Conservation (phyloP, 2,329 filamentous ascomycete species). For the Cladosporium sp. region DNA sequence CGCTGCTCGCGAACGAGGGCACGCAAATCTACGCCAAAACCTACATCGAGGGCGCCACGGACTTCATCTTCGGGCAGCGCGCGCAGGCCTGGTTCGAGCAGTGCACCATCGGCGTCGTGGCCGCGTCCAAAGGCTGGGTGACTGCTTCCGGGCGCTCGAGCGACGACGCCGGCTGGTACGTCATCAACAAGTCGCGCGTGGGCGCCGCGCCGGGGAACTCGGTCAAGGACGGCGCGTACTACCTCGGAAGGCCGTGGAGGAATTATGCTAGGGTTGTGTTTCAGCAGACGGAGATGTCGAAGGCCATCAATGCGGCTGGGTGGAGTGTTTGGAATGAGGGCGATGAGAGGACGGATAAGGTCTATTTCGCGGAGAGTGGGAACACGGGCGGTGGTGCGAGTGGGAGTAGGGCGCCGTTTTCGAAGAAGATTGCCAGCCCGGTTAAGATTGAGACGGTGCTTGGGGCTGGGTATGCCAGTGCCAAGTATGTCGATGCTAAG, state of each 20-base stretch:
- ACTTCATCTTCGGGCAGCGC: slow-evolving; percentile 57
- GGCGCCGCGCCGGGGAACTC: slow-evolving; percentile 37
- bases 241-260: slow-evolving; percentile 52
- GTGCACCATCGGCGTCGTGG: slow-evolving; percentile 46
- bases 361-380: slow-evolving; percentile 55
- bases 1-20: slow-evolving; percentile 48
- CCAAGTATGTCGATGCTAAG: slow-evolving; percentile 40
- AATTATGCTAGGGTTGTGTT: slow-evolving; percentile 50
- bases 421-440: slow-evolving; percentile 37
- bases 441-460: slow-evolving; percentile 44
- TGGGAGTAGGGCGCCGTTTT: slow-evolving; percentile 51
- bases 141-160: slow-evolving; percentile 41
- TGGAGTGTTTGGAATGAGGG: slow-evolving; percentile 54
- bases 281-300: slow-evolving; percentile 48
- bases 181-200: slow-evolving; percentile 52
- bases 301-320: slow-evolving; percentile 56
- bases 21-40: slow-evolving; percentile 53
- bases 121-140: slow-evolving; percentile 29
- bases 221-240: slow-evolving; percentile 40
- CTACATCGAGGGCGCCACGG: slow-evolving; percentile 55
- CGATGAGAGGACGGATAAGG: slow-evolving; percentile 47
- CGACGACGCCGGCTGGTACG: slow-evolving; percentile 44
- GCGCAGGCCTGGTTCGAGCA: slow-evolving; percentile 50
- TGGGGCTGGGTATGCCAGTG: slow-evolving; percentile 38
- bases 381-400: slow-evolving; percentile 54